Percentiles rank a stretch among this genome's conserved stretches.
Evolutionary conservation across 352 stramenopile species (phyloP).

Genomic region (Globisporangium middletonii): DNA sequence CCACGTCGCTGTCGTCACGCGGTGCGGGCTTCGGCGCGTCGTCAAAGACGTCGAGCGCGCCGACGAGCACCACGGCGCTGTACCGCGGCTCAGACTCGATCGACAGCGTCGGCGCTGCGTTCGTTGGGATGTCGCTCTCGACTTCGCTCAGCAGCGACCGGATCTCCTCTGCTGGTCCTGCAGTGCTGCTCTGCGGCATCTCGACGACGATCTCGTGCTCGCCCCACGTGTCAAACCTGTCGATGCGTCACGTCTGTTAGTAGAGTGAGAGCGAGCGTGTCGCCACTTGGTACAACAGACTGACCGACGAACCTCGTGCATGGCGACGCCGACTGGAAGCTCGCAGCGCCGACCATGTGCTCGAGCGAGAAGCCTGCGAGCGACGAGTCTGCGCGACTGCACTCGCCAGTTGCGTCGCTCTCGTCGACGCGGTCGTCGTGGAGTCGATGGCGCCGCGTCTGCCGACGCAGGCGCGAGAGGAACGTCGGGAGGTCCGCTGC

Average conservation of each 20-base stretch:
- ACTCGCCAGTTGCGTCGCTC: constrained; percentile 7
- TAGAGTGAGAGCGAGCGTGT: not conserved
- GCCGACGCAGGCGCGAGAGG: constrained; percentile 19
- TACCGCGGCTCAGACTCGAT: constrained; percentile 15
- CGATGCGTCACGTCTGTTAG: not conserved
- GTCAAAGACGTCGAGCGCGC: constrained; percentile 11
- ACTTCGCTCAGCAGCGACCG: constrained; percentile 12
- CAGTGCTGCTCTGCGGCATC: constrained; percentile 5
- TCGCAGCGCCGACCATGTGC: constrained; percentile 7
- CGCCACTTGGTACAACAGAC: not conserved
- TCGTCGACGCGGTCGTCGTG: constrained; percentile 9
- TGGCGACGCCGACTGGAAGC: constrained; percentile 11
- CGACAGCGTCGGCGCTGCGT: not conserved
- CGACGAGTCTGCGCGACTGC: not conserved
- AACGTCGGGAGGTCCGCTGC: constrained; percentile 10
- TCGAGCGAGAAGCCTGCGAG: constrained; percentile 1
- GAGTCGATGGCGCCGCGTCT: constrained; percentile 20
- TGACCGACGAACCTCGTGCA: constrained; percentile 10
- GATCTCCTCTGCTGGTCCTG: constrained; percentile 6
- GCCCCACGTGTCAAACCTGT: constrained; percentile 10
- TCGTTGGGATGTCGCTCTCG: constrained; percentile 9
- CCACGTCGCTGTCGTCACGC: constrained; percentile 10
- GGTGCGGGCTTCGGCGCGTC: not conserved
- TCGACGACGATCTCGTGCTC: constrained; percentile 3
- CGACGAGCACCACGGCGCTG: constrained; percentile 25